Conservation (phyloP, 768 basidiomycete genomes). For the Kondoa subrosea region DNA sequence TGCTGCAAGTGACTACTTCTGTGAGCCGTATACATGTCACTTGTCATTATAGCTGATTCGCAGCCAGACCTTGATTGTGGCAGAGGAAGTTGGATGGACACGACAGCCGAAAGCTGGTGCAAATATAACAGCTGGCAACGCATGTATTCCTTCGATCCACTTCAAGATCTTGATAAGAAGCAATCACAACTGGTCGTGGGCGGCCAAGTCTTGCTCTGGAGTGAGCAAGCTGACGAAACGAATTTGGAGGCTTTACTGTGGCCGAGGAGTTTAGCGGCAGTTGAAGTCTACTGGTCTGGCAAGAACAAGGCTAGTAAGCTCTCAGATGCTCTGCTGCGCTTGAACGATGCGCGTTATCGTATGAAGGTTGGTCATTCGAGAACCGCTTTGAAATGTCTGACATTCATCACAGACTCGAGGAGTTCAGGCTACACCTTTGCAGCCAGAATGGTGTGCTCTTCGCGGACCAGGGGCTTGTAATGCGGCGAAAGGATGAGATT, state of each 20-base stretch:
- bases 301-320: slow-evolving; percentile 35
- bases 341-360: slow-evolving; percentile 43
- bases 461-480: slow-evolving; percentile 45
- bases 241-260: slow-evolving; percentile 54
- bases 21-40: no score
- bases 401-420: slow-evolving; percentile 50
- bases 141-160: slow-evolving; percentile 60
- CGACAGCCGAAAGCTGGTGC: not conserved
- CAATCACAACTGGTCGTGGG: slow-evolving; percentile 49
- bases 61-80: not conserved
- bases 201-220: slow-evolving; percentile 58
- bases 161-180: slow-evolving; percentile 40
- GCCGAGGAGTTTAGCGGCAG: slow-evolving; percentile 55
- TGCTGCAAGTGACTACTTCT: slow-evolving; percentile 58
- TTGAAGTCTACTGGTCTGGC: slow-evolving; percentile 65
- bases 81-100: slow-evolving; percentile 46
- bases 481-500: no score
- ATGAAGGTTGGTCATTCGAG: not conserved
- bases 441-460: slow-evolving; percentile 57
- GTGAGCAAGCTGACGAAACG: slow-evolving; percentile 52
- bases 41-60: no score
- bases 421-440: slow-evolving; percentile 44
- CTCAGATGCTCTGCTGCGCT: slow-evolving; percentile 42
- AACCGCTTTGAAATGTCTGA: slow-evolving; percentile 1
- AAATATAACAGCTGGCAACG: slow-evolving; percentile 45